Conservation (phyloP, 73 alveolate species). For the Blepharisma stoltei region DNA sequence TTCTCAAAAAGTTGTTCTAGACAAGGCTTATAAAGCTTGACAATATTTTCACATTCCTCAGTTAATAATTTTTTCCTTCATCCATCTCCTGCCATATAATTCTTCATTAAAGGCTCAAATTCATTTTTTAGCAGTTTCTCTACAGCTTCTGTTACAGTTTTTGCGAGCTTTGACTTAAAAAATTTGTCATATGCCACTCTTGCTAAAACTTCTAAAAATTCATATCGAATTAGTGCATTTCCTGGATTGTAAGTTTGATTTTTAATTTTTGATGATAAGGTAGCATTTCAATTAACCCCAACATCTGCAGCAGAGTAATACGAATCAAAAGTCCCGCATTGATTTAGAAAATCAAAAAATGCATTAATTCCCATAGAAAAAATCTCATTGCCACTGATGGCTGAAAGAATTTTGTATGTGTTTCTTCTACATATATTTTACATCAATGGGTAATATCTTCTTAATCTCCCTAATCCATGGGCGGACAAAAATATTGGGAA, state of each 20-base stretch:
- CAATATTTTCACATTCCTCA: neutral
- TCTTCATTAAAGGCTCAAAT: neutral
- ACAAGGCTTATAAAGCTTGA: neutral
- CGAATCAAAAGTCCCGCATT: slow-evolving; percentile 20
- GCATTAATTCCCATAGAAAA: slow-evolving; percentile 40
- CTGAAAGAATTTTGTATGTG: slow-evolving; percentile 32
- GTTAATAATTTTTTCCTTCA: neutral
- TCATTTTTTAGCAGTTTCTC: slow-evolving; percentile 13
- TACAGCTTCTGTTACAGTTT: slow-evolving; percentile 17
- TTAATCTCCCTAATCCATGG: no score
- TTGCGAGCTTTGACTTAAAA: neutral
- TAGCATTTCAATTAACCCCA: slow-evolving; percentile 31
- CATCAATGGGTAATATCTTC: no score
- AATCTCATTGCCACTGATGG: slow-evolving; percentile 31
- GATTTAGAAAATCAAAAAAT: slow-evolving; percentile 33
- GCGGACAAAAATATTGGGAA: no score
- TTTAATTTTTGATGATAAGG: slow-evolving; percentile 15
- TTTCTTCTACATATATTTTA: no score
- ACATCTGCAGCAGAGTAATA: slow-evolving; percentile 12
- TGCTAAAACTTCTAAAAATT: slow-evolving; percentile 28
- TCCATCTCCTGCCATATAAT: neutral
- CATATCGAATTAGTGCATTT: slow-evolving; percentile 26
- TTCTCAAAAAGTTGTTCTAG: neutral
- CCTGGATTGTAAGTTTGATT: slow-evolving; percentile 33
- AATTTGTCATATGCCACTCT: slow-evolving; percentile 35